phyloP scores from a whole-genome alignment of 345 rosid genomes.

The Syzygium aqueum region DNA sequence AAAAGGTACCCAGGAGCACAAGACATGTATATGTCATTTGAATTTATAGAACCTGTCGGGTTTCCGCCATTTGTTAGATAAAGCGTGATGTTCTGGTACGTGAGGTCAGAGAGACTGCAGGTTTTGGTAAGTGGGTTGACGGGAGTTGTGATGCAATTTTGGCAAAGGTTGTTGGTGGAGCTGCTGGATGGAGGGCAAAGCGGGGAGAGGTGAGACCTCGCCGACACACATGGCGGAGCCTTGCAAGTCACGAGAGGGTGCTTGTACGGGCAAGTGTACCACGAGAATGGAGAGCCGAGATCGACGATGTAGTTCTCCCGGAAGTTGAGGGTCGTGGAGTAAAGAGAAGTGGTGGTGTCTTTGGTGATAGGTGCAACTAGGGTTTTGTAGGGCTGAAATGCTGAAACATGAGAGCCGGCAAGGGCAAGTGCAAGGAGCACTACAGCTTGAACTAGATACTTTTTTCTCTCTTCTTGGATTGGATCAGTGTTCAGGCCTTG shows the following conservation, averaged over 20 bases:
- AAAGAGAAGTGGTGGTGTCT: slow-evolving; percentile 15
- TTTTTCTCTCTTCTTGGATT: neutral
- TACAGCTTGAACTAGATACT: neutral
- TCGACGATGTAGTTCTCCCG: slow-evolving; percentile 13
- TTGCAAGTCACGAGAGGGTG: slow-evolving; percentile 1
- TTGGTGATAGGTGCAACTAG: slow-evolving; percentile 21
- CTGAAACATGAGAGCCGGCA: neutral
- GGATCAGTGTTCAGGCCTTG: neutral
- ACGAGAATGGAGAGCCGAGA: slow-evolving; percentile 6
- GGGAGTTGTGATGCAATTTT: slow-evolving; percentile 18
- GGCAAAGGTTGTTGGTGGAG: neutral
- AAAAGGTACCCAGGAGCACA: slow-evolving; percentile 18
- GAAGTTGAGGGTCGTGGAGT: slow-evolving; percentile 14
- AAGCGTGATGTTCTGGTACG: neutral
- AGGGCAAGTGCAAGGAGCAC: neutral
- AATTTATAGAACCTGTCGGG: slow-evolving; percentile 1
- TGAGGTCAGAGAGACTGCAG: slow-evolving; percentile 12
- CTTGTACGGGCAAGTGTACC: slow-evolving; percentile 5
- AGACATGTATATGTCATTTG: neutral
- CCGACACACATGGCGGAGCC: slow-evolving; percentile 6
- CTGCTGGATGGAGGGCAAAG: slow-evolving; percentile 8
- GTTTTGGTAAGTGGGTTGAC: slow-evolving; percentile 13
- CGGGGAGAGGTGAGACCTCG: slow-evolving; percentile 6
- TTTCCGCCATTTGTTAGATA: slow-evolving; percentile 5
- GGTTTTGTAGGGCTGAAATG: neutral